These are phyloP conservation scores for Trapa incisa DNA, from an alignment of 345 rosid species.

Conservation along the genomic window DNA sequence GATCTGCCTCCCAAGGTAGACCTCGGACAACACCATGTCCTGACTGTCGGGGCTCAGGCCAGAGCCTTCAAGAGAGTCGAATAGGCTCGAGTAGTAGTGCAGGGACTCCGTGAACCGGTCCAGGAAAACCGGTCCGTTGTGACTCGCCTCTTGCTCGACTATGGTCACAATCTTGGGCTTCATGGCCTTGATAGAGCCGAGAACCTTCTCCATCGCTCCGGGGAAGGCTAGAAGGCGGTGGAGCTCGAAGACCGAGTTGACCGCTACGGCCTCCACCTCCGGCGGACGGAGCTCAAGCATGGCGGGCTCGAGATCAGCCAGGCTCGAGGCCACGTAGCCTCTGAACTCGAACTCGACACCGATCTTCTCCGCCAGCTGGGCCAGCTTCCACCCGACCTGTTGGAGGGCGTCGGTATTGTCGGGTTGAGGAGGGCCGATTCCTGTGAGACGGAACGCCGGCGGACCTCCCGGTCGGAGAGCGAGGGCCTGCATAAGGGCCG, in stretches of 20 bases:
- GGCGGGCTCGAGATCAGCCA: conserved; percentile 60
- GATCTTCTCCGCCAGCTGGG: conserved; percentile 48
- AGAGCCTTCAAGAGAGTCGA: conserved; percentile 78
- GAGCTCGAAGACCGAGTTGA: conserved; percentile 71
- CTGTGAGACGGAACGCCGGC: conserved; percentile 69
- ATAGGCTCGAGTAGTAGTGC: conserved; percentile 74
- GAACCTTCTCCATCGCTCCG: conserved; percentile 50
- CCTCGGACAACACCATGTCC: conserved; percentile 71
- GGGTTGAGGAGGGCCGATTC: conserved; percentile 67
- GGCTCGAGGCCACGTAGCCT: conserved; percentile 42
- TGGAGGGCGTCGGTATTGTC: conserved; percentile 46
- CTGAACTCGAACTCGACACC: conserved; percentile 57
- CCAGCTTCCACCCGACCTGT: conserved; percentile 69
- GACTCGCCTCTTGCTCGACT: conserved; percentile 85
- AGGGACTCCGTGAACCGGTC: conserved; percentile 76
- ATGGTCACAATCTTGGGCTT: conserved; percentile 62
- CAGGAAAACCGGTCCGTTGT: conserved; percentile 53
- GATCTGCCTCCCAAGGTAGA: conserved; percentile 70
- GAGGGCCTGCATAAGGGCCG: conserved; percentile 84
- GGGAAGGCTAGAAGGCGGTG: conserved; percentile 50
- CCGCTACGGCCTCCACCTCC: conserved; percentile 50
- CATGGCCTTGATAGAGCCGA: conserved; percentile 39
- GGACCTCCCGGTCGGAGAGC: conserved; percentile 75
- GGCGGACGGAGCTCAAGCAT: conserved; percentile 42
- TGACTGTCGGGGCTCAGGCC: conserved; percentile 25